phyloP scores from a whole-genome alignment of 352 stramenopile genomes.

The Globisporangium alternatum region DNA sequence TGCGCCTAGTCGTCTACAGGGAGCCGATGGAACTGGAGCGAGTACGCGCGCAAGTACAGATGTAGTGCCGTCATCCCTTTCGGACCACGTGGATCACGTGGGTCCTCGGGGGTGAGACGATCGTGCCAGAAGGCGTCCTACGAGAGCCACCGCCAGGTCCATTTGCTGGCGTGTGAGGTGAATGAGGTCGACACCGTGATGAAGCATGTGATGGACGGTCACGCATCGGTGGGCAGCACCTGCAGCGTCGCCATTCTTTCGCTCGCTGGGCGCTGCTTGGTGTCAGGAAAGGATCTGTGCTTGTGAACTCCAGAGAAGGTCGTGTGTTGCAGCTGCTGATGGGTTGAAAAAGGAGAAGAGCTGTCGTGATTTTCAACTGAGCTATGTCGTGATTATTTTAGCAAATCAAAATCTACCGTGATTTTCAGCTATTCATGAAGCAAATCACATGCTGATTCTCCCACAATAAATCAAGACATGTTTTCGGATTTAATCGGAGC shows the following conservation, averaged over 20 bases:
- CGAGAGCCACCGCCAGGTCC: not conserved
- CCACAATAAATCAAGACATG: no score
- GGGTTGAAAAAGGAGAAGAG: no score
- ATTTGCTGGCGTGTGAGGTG: not conserved
- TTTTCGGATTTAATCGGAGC: no score
- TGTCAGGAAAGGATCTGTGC: no score
- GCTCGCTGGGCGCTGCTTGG: no score
- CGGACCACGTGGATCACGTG: not conserved
- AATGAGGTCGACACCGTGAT: not conserved
- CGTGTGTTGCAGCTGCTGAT: no score
- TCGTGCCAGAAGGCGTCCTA: slow-evolving; percentile 1
- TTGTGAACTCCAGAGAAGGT: no score
- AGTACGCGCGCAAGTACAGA: not conserved
- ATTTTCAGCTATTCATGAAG: no score
- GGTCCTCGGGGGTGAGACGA: not conserved
- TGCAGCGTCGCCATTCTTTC: not conserved
- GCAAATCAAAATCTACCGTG: no score
- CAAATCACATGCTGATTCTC: no score
- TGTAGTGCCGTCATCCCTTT: not conserved
- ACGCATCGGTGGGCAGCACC: slow-evolving; percentile 1
- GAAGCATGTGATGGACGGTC: not conserved
- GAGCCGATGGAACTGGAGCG: not conserved
- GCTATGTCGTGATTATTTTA: no score
- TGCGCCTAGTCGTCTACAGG: not conserved
- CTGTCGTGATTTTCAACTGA: no score